A percentile compares a stretch with the other conserved stretches of the same genome.
Conservation (phyloP, 768 basidiomycete species). For the Lentinula lateritia region DNA sequence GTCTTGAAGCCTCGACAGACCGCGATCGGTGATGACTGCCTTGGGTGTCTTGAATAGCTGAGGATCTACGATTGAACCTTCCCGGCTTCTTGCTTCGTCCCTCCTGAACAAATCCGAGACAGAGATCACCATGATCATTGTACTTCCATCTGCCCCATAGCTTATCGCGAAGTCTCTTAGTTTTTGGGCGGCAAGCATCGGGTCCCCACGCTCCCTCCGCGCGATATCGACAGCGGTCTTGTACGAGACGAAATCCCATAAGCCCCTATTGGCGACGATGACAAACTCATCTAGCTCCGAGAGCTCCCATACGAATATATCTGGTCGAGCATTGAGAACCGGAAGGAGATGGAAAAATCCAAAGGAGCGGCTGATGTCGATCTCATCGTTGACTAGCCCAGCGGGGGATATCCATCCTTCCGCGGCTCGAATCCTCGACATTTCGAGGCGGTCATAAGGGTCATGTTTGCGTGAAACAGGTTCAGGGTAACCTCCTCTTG, state of each 20-base stretch:
- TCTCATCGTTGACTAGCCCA: slow-evolving; percentile 87
- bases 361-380: slow-evolving; percentile 89
- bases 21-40: slow-evolving; percentile 51
- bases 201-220: slow-evolving; percentile 54
- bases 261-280: slow-evolving; percentile 86
- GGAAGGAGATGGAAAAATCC: slow-evolving; percentile 90
- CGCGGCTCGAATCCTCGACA: slow-evolving; percentile 78
- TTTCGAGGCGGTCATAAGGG: slow-evolving; percentile 84
- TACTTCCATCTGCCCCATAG: slow-evolving; percentile 89
- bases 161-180: slow-evolving; percentile 94
- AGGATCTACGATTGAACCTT: slow-evolving; percentile 39
- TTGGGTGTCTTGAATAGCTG: slow-evolving; percentile 28
- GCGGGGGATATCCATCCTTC: slow-evolving; percentile 94
- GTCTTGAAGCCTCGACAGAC: slow-evolving; percentile 57
- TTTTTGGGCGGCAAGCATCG: slow-evolving; percentile 90
- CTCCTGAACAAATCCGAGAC: slow-evolving; percentile 69
- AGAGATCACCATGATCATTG: slow-evolving; percentile 97
- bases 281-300: slow-evolving; percentile 90
- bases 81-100: slow-evolving; percentile 14
- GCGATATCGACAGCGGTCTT: slow-evolving; percentile 98
- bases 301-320: slow-evolving; percentile 64
- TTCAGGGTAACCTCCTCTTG: slow-evolving; percentile 66
- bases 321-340: slow-evolving; percentile 84
- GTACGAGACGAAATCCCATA: slow-evolving; percentile 93
- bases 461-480: slow-evolving; percentile 79